Base-by-base conservation (phyloP, 495 filamentous ascomycete genomes). In the Neurospora discreta region DNA sequence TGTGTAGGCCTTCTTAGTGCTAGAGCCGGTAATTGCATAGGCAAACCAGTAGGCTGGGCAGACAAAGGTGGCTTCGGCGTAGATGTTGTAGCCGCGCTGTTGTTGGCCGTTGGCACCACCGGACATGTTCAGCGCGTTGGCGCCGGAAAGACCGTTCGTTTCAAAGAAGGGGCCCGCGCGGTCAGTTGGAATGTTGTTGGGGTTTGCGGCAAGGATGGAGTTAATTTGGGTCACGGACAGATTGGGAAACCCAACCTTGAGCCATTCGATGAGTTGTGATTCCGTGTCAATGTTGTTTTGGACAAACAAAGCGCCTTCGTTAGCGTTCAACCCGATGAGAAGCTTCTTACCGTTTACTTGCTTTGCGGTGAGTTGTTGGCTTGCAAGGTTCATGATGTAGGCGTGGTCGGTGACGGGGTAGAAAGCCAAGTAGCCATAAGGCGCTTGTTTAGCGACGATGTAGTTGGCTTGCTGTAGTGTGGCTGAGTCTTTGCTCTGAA, bases 1-100 rank as follows among this genome's bases (percentile, higher is more conserved):
- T 43, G 87, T 85, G 80, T 83, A 91, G 26, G 82, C 80, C 20
- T 80, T 73, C 33, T 80, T 41, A 15, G 40, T 15, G 40, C 40
- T 77, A 43, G 73, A 68, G 44, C 42, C 20, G 4, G 73, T 70
- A 75, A 87, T 90, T 18, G 87, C 88, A 39, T 86, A 83, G 10
- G 87, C 88, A 42, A 91, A 81, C 89, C 88, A 92, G 76, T 89
- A 87, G 1, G 87, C 82, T 0, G 89, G 87, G 73, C 89, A 92
- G 73, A 82, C 80, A 70, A 91, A 90, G 8, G 83, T 87, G 15
- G 84, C 85, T 77, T 92, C 90, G 70, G 86, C 86, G 69, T 85
- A 87, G 70, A 91, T 81, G 76, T 89, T 88, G 81, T 86, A 78
- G 72, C 68, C 79, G 52, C 78, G 77, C 73, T 81, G 79, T 69